phyloP scores from a whole-genome alignment of 2,329 filamentous ascomycete genomes.

The Microdochium trichocladiopsis region DNA sequence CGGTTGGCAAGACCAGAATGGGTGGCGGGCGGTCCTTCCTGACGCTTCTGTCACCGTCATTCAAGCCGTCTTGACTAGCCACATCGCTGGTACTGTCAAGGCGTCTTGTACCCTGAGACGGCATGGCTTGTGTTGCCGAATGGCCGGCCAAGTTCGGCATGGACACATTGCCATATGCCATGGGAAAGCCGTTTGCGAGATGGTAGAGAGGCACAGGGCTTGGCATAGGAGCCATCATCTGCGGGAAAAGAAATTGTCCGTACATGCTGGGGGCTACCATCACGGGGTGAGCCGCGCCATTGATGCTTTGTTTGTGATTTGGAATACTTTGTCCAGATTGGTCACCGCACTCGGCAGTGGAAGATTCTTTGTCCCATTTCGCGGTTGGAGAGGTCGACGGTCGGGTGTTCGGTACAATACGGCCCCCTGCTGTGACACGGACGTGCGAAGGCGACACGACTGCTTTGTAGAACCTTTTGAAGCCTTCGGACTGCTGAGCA shows the following conservation, averaged over 20 bases:
- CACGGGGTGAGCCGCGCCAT: not conserved
- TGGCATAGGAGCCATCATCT: slow-evolving; percentile 16
- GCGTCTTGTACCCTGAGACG: not conserved
- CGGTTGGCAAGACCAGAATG: not conserved
- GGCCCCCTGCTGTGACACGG: slow-evolving; percentile 59
- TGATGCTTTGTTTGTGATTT: not conserved
- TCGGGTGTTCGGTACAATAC: slow-evolving; percentile 59
- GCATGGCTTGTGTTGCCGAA: not conserved
- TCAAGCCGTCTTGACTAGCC: not conserved
- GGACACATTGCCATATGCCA: slow-evolving; percentile 11
- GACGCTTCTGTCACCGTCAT: not conserved
- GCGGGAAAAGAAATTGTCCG: slow-evolving; percentile 9
- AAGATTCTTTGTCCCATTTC: slow-evolving; percentile 40
- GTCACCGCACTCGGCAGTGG: slow-evolving; percentile 12
- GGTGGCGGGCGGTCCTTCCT: not conserved
- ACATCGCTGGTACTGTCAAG: not conserved
- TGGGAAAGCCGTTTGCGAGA: slow-evolving; percentile 11
- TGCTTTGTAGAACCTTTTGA: slow-evolving; percentile 60
- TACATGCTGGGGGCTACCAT: slow-evolving; percentile 10
- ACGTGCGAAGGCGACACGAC: slow-evolving; percentile 62
- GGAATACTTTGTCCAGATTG: slow-evolving; percentile 12
- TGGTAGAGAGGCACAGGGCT: slow-evolving; percentile 18
- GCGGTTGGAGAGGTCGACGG: slow-evolving; percentile 42
- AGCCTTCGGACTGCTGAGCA: slow-evolving; percentile 57
- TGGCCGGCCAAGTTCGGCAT: not conserved